phyloP scores from a whole-genome alignment of 768 basidiomycete species.

The Cubamyces lactineus region DNA sequence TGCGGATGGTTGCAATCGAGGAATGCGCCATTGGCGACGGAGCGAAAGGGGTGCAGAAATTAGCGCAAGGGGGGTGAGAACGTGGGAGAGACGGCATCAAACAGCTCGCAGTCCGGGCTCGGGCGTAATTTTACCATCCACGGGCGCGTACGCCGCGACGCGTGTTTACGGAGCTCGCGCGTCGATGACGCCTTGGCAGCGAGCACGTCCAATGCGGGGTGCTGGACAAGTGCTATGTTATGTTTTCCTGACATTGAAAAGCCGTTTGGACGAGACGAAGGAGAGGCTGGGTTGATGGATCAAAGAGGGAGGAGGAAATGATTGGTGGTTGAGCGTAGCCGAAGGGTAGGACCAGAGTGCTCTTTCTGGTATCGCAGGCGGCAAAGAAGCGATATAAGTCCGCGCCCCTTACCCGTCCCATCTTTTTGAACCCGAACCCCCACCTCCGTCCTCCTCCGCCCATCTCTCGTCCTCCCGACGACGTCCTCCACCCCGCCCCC shows the following conservation, averaged over 20 bases:
- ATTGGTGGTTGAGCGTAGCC: slow-evolving; percentile 20
- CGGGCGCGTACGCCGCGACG: not conserved
- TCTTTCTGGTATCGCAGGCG: slow-evolving; percentile 15
- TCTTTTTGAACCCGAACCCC: slow-evolving; percentile 25
- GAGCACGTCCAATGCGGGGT: not conserved
- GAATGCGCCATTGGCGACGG: not conserved
- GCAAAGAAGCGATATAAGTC: slow-evolving; percentile 28
- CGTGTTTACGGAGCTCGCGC: not conserved
- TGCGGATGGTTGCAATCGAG: not conserved
- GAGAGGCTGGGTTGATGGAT: not conserved
- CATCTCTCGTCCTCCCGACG: slow-evolving; percentile 3
- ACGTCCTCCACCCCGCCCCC: slow-evolving; percentile 7
- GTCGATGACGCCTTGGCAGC: not conserved
- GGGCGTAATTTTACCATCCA: slow-evolving; percentile 10
- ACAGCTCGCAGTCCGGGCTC: slow-evolving; percentile 10
- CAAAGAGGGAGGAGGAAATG: slow-evolving; percentile 6
- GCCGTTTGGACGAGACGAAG: not conserved
- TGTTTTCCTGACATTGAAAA: not conserved
- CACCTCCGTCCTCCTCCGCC: slow-evolving; percentile 20
- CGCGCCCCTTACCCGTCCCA: slow-evolving; percentile 17
- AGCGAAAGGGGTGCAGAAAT: not conserved
- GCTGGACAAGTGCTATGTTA: not conserved
- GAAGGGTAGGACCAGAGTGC: slow-evolving; percentile 6
- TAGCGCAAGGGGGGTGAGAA: slow-evolving; percentile 10
- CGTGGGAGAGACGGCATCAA: slow-evolving; percentile 16